Conservation (phyloP, 2,329 filamentous ascomycete species). For the Cladosporium phlei region DNA sequence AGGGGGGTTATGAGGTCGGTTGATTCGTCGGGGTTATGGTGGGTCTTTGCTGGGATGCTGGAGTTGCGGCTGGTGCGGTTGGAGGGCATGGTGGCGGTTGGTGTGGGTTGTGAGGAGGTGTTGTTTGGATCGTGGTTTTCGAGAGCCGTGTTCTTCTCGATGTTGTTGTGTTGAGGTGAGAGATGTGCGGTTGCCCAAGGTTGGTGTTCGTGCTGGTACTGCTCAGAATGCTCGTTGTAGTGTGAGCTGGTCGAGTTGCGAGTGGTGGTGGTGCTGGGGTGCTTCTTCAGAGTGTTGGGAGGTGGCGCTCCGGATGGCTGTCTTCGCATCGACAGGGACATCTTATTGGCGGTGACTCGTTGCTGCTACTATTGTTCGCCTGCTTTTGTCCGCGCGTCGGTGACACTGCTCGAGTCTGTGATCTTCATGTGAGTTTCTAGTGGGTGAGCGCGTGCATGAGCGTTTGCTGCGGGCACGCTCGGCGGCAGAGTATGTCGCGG, state of each 20-base stretch:
- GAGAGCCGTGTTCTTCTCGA: too few relatives aligned
- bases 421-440: too few relatives aligned
- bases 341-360: background rate
- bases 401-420: background rate
- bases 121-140: too few relatives aligned
- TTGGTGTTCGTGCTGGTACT: too few relatives aligned
- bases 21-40: background rate
- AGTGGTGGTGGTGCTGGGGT: background rate
- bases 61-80: background rate
- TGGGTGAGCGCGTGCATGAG: too few relatives aligned
- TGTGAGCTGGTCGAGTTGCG: background rate
- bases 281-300: background rate
- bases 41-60: background rate
- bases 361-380: background rate
- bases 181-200: slow-evolving; percentile 11
- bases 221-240: too few relatives aligned
- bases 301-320: background rate
- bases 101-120: background rate
- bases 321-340: background rate
- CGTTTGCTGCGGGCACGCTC: too few relatives aligned
- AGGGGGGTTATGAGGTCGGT: slow-evolving; percentile 1
- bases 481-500: too few relatives aligned
- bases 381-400: background rate
- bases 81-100: background rate
- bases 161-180: background rate